Evolutionary conservation across 75 land plant species (phyloP), one percentile per base, ranked within the genome.

Genomic region (Picea glauca): DNA sequence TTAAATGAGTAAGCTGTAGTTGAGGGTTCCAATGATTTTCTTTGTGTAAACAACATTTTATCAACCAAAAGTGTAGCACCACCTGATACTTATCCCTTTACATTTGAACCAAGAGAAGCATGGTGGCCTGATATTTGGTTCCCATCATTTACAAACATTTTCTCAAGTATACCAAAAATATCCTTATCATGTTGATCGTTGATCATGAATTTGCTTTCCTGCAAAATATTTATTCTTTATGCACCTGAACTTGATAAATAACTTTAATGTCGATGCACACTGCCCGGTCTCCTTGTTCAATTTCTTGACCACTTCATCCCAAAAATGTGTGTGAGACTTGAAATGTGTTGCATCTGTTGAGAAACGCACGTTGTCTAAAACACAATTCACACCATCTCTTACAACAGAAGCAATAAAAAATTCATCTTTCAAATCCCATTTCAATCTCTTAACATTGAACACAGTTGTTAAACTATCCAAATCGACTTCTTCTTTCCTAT

Each of bases 321-420:
- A 68, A 68, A 68, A 38, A n/a, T n/a, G n/a, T 68, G 40, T 17
- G 7, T 38, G 43, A 18, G n/a, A 17, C 46, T 33, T 68, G 46
- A 38, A 68, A 32, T 40, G 40, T 33, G 20, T 38, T 18, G 72
- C 50, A 40, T 68, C 46, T 68, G 46, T 68, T 40, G 72, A 50
- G 38, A 50, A 68, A 35, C 20, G 13, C 68, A 32, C 38, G 32
- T 38, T 38, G 33, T 18, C 2, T 20, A 38, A 13, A n/a, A 23
- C 50, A 40, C 72, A 35, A 35, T 68, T 68, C 46, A 68, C 40
- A 68, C 11, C 72, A 38, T 68, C 72, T 35, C 50, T 40, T 40
- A 68, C 72, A 38, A 46, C 20, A 68, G 32, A 31, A 40, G 72
- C n/a, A 68, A 40, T 68, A 40, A 33, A n/a, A 68, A 68, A 40